These are phyloP conservation scores for Coemansia sp. DNA, from an alignment of 192 early-diverging fungal species.

Conservation along the genomic window DNA sequence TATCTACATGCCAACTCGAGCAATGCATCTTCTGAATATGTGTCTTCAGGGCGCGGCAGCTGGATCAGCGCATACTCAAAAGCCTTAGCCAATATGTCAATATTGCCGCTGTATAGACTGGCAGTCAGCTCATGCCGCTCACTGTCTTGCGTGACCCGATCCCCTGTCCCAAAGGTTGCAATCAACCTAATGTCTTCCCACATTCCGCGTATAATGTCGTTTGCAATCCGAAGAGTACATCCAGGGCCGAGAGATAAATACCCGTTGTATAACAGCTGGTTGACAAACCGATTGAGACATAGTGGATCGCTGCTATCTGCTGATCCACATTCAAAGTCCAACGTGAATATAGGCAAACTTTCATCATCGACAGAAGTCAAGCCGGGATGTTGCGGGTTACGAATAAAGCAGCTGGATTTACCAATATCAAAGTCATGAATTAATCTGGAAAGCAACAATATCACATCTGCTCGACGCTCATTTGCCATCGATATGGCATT, in stretches of 20 bases:
- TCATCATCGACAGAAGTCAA: too few species aligned
- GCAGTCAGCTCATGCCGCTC: slow-evolving; percentile 5
- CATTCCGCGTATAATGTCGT: background rate
- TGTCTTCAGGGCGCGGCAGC: background rate
- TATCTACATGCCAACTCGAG: slow-evolving; percentile 2
- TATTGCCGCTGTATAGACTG: slow-evolving; percentile 8
- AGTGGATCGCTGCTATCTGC: background rate
- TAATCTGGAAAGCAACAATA: background rate
- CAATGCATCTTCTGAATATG: background rate
- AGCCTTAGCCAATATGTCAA: background rate
- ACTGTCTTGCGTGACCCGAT: background rate
- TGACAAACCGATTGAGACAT: background rate
- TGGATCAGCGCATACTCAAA: background rate
- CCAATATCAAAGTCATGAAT: background rate
- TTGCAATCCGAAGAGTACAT: background rate
- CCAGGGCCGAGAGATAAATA: background rate
- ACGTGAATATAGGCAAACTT: background rate
- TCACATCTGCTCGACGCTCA: background rate
- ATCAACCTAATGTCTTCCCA: slow-evolving; percentile 8
- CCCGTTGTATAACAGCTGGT: background rate
- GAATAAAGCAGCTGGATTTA: background rate
- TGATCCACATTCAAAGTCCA: background rate
- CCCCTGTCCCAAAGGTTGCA: slow-evolving; percentile 2
- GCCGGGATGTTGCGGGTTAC: background rate
- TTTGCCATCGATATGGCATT: background rate